Evolutionary conservation across 2,329 filamentous ascomycete genomes (phyloP), one percentile per base, ranked within the genome.

Genomic region (Colletotrichum falcatum): DNA sequence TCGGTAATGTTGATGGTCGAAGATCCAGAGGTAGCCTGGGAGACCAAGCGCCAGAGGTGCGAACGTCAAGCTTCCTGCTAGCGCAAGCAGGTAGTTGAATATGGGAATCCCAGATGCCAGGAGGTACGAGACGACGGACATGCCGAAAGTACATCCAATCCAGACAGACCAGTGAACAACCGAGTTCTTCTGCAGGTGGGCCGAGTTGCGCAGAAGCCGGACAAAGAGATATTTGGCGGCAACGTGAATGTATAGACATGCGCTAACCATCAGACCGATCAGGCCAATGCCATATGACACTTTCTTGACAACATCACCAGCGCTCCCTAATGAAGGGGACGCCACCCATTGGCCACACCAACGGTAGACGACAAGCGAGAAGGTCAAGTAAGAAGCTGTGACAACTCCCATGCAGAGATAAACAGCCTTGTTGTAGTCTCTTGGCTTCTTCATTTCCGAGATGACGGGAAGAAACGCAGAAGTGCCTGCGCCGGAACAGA

Each of bases 401-500:
- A 89, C 87, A 61, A 91, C 78, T 20, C 78, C 81, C 88, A 90
- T 89, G 77, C 86, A 89, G 18, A 85, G 78, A 74, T 85, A 90
- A 0, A 91, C 81, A 0, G 89, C 85, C 77, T 90, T 90, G 70
- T 83, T 84, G 77, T 87, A 91, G 73, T 90, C 87, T 26, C 81
- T 82, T 0, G 89, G 89, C 37, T 84, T 82, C 51, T 81, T 82
- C 89, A 92, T 92, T 79, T 92, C 90, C 0, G 86, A 87, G 63
- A 91, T 91, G 68, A 92, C 87, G 5, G 89, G 88, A 1, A 91
- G 79, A 75, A 91, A 91, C 1, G 88, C 87, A 0, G 85, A 87
- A 0, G 88, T 90, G 23, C 86, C 88, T 0, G 88, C 86, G 8
- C 84, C 85, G 2, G 87, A 88, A 66, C 87, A 85, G 78, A 91